These are phyloP conservation scores for Prunus persica DNA, from an alignment of 306 rosid genomes.

Conservation along the genomic window DNA sequence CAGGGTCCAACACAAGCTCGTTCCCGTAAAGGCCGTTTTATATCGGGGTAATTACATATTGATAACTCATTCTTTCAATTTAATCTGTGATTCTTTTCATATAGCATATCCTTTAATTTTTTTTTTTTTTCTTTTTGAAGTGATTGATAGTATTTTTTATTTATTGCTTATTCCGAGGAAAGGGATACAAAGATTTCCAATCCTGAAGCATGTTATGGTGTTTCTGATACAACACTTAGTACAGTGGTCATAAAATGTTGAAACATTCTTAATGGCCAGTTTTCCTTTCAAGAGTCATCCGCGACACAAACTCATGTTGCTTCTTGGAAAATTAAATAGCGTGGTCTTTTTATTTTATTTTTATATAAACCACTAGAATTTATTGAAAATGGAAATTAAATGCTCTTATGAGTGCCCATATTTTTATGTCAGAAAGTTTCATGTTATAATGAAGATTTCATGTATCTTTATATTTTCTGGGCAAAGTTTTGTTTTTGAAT, in stretches of 20 bases:
- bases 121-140: not conserved
- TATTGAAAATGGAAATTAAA: not conserved
- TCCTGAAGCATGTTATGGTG: not conserved
- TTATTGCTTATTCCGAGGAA: not conserved
- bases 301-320: not conserved
- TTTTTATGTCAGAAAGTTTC: not conserved
- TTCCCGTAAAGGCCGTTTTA: conserved; percentile 82
- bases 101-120: not conserved
- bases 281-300: not conserved
- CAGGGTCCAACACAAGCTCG: conserved; percentile 93
- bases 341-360: not conserved
- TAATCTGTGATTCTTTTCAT: conserved; percentile 1
- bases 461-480: not conserved
- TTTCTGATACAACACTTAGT: not conserved
- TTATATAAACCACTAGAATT: not conserved
- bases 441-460: not conserved
- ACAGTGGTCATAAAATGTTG: not conserved
- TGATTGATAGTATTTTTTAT: conserved; percentile 1
- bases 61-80: not conserved
- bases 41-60: conserved; percentile 63
- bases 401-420: not conserved
- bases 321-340: not conserved
- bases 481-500: not conserved
- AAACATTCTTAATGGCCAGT: not conserved
- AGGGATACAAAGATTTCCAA: not conserved